phyloP scores from a whole-genome alignment of 2,329 filamentous ascomycete genomes.

The Xylariaceae sp. region DNA sequence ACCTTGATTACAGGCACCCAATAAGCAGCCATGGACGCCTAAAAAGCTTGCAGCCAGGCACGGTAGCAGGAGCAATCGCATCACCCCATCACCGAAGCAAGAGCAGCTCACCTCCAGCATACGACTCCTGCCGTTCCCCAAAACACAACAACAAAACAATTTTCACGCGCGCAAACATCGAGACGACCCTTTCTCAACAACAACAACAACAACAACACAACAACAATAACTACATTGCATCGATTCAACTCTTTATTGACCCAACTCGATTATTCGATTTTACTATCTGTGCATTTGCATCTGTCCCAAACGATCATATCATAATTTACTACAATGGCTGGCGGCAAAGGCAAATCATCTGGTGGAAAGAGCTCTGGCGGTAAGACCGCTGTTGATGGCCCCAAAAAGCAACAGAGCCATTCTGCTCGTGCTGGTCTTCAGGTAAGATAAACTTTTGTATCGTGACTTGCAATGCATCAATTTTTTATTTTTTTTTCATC shows the following conservation, averaged over 20 bases:
- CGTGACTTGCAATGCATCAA: constrained; percentile 17
- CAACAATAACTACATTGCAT: neutral
- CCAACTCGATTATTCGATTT: constrained; percentile 1
- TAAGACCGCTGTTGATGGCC: constrained; percentile 51
- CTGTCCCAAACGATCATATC: constrained; percentile 19
- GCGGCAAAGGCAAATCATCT: constrained; percentile 89
- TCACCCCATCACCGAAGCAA: no score
- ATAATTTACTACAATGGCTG: constrained; percentile 54
- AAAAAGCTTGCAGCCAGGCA: no score
- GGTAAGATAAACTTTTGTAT: constrained; percentile 55
- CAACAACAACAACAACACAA: neutral
- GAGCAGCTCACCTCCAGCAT: neutral
- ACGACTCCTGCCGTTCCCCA: constrained; percentile 2
- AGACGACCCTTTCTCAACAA: neutral
- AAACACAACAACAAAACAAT: constrained; percentile 30
- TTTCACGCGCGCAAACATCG: constrained; percentile 18
- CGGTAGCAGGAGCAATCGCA: no score
- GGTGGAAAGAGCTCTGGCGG: constrained; percentile 60
- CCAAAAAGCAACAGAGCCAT: constrained; percentile 91
- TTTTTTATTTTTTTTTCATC: constrained; percentile 11
- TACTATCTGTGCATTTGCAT: constrained; percentile 5
- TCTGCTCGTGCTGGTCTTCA: constrained; percentile 92
- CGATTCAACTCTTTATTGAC: neutral
- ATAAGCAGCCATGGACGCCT: no score
- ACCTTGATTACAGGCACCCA: no score